Base-by-base conservation (phyloP, 192 early-diverging fungal species). In the Rhizophagus sp. region DNA sequence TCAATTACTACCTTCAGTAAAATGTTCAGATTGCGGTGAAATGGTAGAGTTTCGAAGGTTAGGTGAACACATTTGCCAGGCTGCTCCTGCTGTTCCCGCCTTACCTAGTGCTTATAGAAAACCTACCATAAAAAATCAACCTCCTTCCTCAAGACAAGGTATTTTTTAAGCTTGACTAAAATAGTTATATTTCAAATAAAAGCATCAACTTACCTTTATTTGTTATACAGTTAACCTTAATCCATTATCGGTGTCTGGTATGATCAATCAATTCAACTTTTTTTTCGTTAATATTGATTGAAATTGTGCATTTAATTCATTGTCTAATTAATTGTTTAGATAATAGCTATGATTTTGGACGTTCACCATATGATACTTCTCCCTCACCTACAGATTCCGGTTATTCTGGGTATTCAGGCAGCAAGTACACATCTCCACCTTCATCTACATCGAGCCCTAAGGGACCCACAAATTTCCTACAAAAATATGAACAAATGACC, bases 1-100 rank as follows among this genome's bases (percentile, higher is more conserved):
- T 39, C 88, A 90, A 83, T 75, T 90, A 57, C 79, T 90, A 34
- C 87, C 88, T 8, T 82, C 86, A 47, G 86, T 90, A 52, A 87
- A 88, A 50, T 90, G 89, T 80, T 87, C 87, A 50, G 87, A 89
- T 81, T 90, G 89, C 86, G 89, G 88, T 25, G 70, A 83, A 67
- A 84, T 88, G 74, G 85, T 90, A 62, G 88, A 88, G 68, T 86
- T 90, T 61, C 81, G 86, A 33, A 71, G 73, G 22, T 73, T 90
- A 12, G 87, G 86, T 22, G 84, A 87, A 69, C 89, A 90, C 82
- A 73, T 89, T 19, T 90, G 89, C 68, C 79, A 86, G 9, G 85
- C 81, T 62, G 84, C 83, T 41, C 88, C 88, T 9, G 82, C 86
- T 13, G 84, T 90, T 61, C 89, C 89, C 22, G 75, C 79, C 39